Evolutionary conservation across 2,329 filamentous ascomycete genomes (phyloP).

Genomic region (Colletotrichum sp.): DNA sequence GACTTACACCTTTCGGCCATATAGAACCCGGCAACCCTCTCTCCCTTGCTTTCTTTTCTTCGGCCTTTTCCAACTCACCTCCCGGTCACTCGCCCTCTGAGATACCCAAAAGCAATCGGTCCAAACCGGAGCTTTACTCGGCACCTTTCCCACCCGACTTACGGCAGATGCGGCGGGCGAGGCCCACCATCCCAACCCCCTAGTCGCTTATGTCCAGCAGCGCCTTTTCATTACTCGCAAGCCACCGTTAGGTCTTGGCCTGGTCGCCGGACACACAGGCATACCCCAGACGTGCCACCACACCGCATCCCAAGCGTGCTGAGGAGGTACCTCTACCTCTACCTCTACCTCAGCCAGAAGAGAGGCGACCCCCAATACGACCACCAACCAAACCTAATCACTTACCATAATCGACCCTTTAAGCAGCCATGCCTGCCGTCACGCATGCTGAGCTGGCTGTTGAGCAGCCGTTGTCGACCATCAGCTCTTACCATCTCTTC

Average conservation of each 20-base stretch:
- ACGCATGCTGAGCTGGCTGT: constrained; percentile 30
- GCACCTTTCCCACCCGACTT: constrained; percentile 8
- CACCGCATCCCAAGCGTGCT: constrained; percentile 9
- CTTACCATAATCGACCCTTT: constrained; percentile 32
- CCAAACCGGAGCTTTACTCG: constrained; percentile 9
- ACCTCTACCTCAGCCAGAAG: neutral
- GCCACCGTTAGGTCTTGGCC: constrained; percentile 19
- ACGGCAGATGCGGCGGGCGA: constrained; percentile 16
- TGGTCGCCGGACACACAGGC: constrained; percentile 16
- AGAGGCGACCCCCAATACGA: neutral
- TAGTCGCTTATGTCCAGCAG: constrained; percentile 22
- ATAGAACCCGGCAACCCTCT: neutral
- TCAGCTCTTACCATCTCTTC: constrained; percentile 1
- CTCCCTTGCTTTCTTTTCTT: neutral
- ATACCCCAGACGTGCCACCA: constrained; percentile 23
- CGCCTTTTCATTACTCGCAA: constrained; percentile 23
- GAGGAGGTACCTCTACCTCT: constrained; percentile 19
- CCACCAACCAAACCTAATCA: constrained; percentile 27
- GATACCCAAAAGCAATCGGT: neutral
- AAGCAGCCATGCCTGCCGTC: constrained; percentile 44
- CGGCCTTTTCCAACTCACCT: neutral
- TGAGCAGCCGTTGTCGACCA: constrained; percentile 25
- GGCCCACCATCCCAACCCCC: constrained; percentile 20
- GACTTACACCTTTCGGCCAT: neutral
- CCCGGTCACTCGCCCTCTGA: neutral